A percentile compares a stretch with the other conserved stretches of the same genome.
Conservation (phyloP, 371 early-diverging fungal species). For the Mortierella sp. region DNA sequence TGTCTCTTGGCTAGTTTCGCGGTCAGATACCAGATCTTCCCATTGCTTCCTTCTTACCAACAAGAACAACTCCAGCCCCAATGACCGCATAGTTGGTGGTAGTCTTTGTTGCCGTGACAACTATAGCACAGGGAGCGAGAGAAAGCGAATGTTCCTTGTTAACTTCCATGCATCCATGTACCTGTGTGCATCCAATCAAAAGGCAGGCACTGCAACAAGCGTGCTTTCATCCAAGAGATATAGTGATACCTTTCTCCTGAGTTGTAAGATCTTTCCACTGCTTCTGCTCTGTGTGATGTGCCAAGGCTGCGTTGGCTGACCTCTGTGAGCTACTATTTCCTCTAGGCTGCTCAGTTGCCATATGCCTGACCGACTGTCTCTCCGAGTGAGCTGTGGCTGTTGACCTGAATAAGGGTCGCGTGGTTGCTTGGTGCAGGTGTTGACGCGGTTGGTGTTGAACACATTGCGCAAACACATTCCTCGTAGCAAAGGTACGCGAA, state of each 20-base stretch:
- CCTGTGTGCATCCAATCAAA: no score
- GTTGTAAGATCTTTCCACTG: slow-evolving; percentile 51
- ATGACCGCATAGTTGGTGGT: slow-evolving; percentile 51
- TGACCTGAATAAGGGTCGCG: slow-evolving; percentile 3
- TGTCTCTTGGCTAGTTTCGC: no score
- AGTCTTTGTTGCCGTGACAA: slow-evolving; percentile 42
- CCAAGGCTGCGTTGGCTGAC: slow-evolving; percentile 29
- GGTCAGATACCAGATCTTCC: no score
- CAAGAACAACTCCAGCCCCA: slow-evolving; percentile 42
- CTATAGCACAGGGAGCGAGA: slow-evolving; percentile 11
- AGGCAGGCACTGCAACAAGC: no score
- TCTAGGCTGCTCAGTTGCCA: slow-evolving; percentile 45
- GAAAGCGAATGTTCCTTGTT: background rate
- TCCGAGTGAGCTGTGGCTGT: background rate
- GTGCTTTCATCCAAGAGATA: no score
- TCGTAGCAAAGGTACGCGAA: slow-evolving; percentile 12
- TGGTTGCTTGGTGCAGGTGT: slow-evolving; percentile 1
- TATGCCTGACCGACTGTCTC: slow-evolving; percentile 22
- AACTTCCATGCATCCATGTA: no score
- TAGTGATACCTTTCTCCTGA: slow-evolving; percentile 42
- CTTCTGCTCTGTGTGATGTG: slow-evolving; percentile 38
- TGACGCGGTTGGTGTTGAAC: slow-evolving; percentile 5
- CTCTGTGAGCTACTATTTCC: slow-evolving; percentile 10
- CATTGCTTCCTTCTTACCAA: slow-evolving; percentile 29
- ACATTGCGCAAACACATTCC: slow-evolving; percentile 6